Base-by-base conservation (phyloP, 1,284 basidiomycete species). In the Trichosporon ovoides region DNA sequence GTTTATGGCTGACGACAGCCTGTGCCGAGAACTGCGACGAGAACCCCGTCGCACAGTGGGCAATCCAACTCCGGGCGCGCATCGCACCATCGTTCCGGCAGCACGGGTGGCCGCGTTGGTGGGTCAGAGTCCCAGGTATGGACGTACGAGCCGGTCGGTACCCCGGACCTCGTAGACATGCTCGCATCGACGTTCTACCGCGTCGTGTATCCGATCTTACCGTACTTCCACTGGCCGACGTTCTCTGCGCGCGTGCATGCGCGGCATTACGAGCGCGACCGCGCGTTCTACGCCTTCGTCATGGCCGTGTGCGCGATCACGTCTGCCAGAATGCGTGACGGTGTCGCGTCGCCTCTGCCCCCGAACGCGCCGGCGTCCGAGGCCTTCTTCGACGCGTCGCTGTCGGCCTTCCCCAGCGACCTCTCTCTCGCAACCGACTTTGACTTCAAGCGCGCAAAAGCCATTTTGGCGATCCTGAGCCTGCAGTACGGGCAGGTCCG, bases 401-500 rank as follows among this genome's bases (percentile, higher is more conserved):
- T 61, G 6, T 52, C 56, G 1, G 60, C 66, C 6, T 60, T 72
- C 36, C 70, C 72, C 57, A 88, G 98, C 70, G 85, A 86, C 66
- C 85, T 99, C 46, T 83, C 98, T 66, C 91, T 97, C 70, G 85
- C 85, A 16, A 91, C 90, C 19, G 87, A 86, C 16, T 83, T 91
- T 59, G 69, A 84, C 20, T 81, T 95, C 64, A 76, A 84, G 33
- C 91, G 91, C 57, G 81, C 89, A 57, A 85, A 87, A 70, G 88
- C 64, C n/a, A 57, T 71, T 11, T 59, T 73, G 38, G 69, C 69
- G 16, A 65, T 72, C 14, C 38, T 71, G 36, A 67, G 69, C 52
- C 64, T 75, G 22, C 71, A 75, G 51, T 69, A 71, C 46, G 69
- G 69, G 11, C 59, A 67, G n/a, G 63, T 69, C 3, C 40, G 54